Base-by-base conservation (phyloP, 2,329 filamentous ascomycete genomes). In the Claviceps sp. region DNA sequence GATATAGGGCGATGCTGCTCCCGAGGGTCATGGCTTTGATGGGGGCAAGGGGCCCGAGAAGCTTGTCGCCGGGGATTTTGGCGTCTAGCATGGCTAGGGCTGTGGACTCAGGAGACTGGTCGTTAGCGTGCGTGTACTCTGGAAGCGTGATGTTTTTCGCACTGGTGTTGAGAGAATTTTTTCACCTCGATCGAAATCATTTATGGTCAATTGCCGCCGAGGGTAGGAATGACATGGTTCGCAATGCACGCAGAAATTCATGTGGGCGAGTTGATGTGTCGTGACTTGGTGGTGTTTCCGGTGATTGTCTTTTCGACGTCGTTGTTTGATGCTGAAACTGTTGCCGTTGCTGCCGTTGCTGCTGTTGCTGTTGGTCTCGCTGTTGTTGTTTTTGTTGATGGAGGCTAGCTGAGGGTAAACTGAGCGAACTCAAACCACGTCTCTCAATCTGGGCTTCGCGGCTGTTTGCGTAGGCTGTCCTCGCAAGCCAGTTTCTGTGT, bases 21-120 rank as follows among this genome's bases (percentile, higher is more conserved):
- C 59, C 61, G 3, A 61, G 53, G 3, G 56, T 53, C 42, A 64
- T 56, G 53, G 63, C 57, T 13, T 60, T 56, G 41, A 64, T 54
- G 8, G 61, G 62, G 6, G 60, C 60, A 14, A 64, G 51, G 41
- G 58, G 59, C 57, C 59, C 60, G 30, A 63, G 55, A 19, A 61
- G 52, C 26, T 61, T 58, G 17, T 56, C 60, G 42, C 54, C 53
- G 13, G 56, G 56, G 17, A 62, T 56, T n/a, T 59, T 54, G 14
- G 48, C 48, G 38, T 62, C 57, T 10, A 62, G 56, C 11, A 57
- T 55, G 17, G 49, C 40, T 22, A 62, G 53, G 17, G 55, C 59
- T 62, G 30, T 34, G 30, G 30, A 19, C 19, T 19, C 19, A 19
- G 19, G 19, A 11, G 19, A 11, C 3, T 34, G 30, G 10, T 34